phyloP scores from a whole-genome alignment of 2,329 filamentous ascomycete species.

The Pyricularia sp. region DNA sequence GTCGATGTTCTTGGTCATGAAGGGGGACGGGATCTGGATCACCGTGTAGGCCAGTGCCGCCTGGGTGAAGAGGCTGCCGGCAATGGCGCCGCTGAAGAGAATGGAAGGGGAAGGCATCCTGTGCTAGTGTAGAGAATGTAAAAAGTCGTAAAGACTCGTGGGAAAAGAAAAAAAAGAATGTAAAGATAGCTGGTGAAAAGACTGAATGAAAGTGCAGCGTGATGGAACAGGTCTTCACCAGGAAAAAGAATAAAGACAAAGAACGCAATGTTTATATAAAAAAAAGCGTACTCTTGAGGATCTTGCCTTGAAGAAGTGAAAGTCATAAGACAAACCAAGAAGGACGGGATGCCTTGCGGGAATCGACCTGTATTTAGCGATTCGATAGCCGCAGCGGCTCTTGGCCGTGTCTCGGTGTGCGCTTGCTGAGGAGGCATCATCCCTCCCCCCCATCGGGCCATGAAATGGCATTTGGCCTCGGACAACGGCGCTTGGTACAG shows the following conservation, averaged over 20 bases:
- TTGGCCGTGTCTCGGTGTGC: no score
- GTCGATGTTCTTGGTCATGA: slow-evolving; percentile 35
- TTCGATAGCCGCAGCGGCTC: background rate
- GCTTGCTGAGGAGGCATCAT: background rate
- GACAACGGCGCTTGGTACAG: background rate
- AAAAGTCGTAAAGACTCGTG: no score
- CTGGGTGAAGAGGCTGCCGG: background rate
- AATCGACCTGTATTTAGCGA: background rate
- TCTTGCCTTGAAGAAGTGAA: background rate
- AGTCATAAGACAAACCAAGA: background rate
- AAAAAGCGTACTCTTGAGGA: background rate
- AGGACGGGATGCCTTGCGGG: background rate
- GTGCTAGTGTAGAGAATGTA: background rate
- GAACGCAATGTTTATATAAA: background rate
- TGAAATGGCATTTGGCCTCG: no score
- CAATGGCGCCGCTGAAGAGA: slow-evolving; percentile 1
- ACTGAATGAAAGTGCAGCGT: no score
- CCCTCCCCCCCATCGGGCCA: background rate
- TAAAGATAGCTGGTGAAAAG: no score
- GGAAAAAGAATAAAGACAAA: background rate
- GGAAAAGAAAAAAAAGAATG: background rate
- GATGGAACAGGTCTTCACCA: background rate
- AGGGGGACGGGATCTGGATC: slow-evolving; percentile 12
- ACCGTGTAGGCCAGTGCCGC: slow-evolving; percentile 6
- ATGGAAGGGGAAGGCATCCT: background rate